Conservation (phyloP, 768 basidiomycete genomes). For the Kwoniella sp. region DNA sequence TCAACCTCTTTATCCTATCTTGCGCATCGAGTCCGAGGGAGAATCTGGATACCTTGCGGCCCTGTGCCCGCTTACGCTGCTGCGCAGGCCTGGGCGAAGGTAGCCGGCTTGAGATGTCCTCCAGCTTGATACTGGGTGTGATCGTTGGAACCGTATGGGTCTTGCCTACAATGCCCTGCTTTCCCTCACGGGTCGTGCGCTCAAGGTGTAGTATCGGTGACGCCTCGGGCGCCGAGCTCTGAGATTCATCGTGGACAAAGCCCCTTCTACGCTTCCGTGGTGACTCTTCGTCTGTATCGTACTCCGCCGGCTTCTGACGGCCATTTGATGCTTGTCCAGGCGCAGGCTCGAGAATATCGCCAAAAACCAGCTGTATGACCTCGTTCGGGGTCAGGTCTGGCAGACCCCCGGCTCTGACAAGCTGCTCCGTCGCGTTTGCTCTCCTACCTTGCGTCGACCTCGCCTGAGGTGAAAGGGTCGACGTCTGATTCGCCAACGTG, state of each 20-base stretch:
- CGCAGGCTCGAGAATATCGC: no score
- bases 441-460: background rate
- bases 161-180: no score
- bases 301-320: background rate
- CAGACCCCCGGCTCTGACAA: slow-evolving; percentile 1
- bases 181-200: no score
- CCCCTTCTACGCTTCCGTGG: background rate
- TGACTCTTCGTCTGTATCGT: slow-evolving; percentile 14
- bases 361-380: background rate
- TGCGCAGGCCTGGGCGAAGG: no score
- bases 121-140: no score
- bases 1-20: slow-evolving; percentile 3
- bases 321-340: no score
- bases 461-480: no score
- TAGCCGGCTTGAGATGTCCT: no score
- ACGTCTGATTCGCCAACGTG: no score
- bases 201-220: no score
- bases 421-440: slow-evolving; percentile 4
- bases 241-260: background rate
- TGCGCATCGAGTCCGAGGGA: slow-evolving; percentile 11
- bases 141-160: no score
- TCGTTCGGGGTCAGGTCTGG: slow-evolving; percentile 3
- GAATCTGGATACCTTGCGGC: slow-evolving; percentile 3
- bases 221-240: background rate
- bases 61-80: no score